A percentile compares a stretch with the other conserved stretches of the same genome.
These are phyloP conservation scores for Colletotrichum neosansevieriae DNA, from an alignment of 2,329 filamentous ascomycete genomes.

Conservation along the genomic window DNA sequence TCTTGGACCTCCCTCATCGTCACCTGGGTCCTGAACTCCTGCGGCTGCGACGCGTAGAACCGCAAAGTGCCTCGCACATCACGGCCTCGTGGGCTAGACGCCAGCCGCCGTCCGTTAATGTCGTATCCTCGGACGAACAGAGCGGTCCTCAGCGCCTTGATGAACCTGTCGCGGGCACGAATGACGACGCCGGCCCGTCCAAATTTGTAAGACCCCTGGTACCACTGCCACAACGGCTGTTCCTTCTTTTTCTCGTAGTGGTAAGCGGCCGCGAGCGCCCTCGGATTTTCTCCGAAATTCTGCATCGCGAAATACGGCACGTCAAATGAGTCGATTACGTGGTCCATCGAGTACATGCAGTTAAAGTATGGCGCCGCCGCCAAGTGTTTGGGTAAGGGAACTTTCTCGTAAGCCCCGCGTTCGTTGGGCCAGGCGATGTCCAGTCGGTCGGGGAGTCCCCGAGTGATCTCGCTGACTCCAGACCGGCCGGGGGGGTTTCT, in stretches of 20 bases:
- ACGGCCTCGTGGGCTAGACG: neutral
- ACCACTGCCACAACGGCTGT: constrained; percentile 20
- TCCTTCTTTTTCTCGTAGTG: constrained; percentile 26
- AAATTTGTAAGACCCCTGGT: neutral
- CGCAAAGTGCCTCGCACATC: constrained; percentile 19
- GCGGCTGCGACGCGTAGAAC: neutral
- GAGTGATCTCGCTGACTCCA: neutral
- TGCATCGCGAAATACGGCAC: neutral
- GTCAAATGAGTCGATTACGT: constrained; percentile 19
- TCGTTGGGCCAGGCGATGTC: neutral
- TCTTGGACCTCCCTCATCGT: constrained; percentile 21
- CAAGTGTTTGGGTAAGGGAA: neutral
- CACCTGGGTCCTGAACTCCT: neutral
- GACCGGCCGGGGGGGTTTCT: too few species aligned
- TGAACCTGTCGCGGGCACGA: neutral
- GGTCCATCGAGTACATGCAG: constrained; percentile 5
- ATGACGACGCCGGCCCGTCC: constrained; percentile 14
- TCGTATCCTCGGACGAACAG: constrained; percentile 27
- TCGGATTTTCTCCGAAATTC: constrained; percentile 2
- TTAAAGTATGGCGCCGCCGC: neutral
- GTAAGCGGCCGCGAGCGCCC: neutral
- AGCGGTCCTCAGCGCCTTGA: constrained; percentile 12
- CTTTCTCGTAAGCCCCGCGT: neutral
- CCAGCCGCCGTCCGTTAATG: constrained; percentile 7
- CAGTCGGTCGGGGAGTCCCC: neutral